Conservation (phyloP, 495 filamentous ascomycete species). For the Trichoderma parareesei region DNA sequence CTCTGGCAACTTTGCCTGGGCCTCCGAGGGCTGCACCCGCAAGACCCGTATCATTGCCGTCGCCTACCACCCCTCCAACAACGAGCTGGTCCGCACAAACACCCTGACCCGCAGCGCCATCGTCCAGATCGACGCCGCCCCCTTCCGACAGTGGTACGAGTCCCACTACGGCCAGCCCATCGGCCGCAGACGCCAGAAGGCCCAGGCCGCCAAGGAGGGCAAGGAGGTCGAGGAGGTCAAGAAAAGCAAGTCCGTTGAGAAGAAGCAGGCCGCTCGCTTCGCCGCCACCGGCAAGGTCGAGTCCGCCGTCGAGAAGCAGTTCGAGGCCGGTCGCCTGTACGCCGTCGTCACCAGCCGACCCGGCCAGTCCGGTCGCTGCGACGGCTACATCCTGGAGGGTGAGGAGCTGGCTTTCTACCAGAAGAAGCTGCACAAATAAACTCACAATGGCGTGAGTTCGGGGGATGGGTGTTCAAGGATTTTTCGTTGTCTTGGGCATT, state of each 20-base stretch:
- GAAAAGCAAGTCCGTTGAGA: conserved; percentile 87
- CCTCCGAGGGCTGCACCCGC: conserved; percentile 90
- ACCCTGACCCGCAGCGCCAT: conserved; percentile 98
- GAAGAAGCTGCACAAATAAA: conserved; percentile 91
- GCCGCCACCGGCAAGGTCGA: conserved; percentile 86
- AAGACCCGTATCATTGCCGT: conserved; percentile 98
- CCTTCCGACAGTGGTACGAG: conserved; percentile 99
- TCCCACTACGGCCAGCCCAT: conserved; percentile 90
- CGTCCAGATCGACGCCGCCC: conserved; percentile 95
- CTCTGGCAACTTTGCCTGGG: conserved; percentile 99
- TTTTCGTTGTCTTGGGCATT: conserved; percentile 23
- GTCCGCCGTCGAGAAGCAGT: conserved; percentile 84
- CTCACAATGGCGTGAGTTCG: conserved; percentile 12
- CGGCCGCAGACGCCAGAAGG: conserved; percentile 84
- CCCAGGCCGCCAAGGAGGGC: conserved; percentile 37
- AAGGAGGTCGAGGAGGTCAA: conserved; percentile 60
- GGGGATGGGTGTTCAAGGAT: conserved; percentile 28
- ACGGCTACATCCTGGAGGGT: conserved; percentile 98
- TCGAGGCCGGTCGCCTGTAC: conserved; percentile 95
- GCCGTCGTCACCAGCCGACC: conserved; percentile 87
- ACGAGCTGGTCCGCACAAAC: conserved; percentile 99
- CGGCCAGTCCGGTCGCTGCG: conserved; percentile 89
- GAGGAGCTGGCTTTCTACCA: conserved; percentile 99
- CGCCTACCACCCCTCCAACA: conserved; percentile 98
- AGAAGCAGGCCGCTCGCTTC: conserved; percentile 87